Conservation (phyloP, 208 protist genomes). For the Trypanosomatidae sp. region DNA sequence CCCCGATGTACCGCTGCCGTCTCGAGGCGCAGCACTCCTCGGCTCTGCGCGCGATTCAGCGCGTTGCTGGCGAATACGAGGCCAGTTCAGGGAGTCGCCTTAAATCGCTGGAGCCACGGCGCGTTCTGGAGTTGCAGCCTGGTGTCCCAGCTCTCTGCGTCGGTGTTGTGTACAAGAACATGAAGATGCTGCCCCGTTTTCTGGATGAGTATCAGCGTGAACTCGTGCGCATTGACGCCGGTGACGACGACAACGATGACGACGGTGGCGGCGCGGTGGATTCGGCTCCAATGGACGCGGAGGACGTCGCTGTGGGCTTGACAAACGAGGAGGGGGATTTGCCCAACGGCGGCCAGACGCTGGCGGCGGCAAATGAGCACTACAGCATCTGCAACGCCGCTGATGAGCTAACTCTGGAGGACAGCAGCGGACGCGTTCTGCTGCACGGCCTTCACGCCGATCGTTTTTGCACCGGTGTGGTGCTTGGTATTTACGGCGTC, state of each 20-base stretch:
- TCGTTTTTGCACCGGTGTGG: constrained; percentile 77
- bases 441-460: constrained; percentile 52
- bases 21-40: constrained; percentile 47
- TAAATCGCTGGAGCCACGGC: constrained; percentile 7
- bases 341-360: constrained; percentile 15
- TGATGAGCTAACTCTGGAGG: constrained; percentile 83
- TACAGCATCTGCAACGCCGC: constrained; percentile 48
- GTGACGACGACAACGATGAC: constrained; percentile 70
- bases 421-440: constrained; percentile 76
- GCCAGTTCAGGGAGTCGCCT: neutral
- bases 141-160: constrained; percentile 62
- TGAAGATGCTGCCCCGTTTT: constrained; percentile 85
- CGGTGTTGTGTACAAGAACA: constrained; percentile 90
- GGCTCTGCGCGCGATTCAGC: constrained; percentile 41
- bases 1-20: constrained; percentile 80
- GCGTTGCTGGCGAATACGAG: constrained; percentile 6
- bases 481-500: constrained; percentile 72
- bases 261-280: constrained; percentile 1
- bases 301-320: neutral
- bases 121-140: constrained; percentile 70
- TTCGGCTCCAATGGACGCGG: constrained; percentile 12
- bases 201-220: constrained; percentile 89
- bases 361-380: constrained; percentile 34
- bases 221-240: constrained; percentile 78
- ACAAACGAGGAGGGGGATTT: constrained; percentile 8